A percentile compares a stretch with the other conserved stretches of the same genome.
phyloP scores from a whole-genome alignment of 2,329 filamentous ascomycete species.

The Botrytis paeoniae region DNA sequence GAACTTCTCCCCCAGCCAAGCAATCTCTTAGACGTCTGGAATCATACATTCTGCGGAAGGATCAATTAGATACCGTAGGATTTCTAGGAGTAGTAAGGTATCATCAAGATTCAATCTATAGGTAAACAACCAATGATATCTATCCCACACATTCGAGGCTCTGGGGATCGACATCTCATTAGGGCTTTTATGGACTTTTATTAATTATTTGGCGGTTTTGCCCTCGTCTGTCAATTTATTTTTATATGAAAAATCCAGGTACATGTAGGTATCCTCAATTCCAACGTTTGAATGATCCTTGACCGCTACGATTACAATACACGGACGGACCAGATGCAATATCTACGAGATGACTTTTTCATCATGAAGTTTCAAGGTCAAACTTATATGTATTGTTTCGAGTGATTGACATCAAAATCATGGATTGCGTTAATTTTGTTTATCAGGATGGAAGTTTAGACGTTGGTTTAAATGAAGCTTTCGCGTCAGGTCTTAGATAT shows the following conservation, averaged over 20 bases:
- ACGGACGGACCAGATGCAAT: background rate
- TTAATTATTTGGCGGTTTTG: background rate
- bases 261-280: background rate
- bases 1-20: background rate
- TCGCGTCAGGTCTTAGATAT: constrained; percentile 1
- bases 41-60: background rate
- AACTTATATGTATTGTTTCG: background rate
- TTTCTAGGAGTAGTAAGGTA: background rate
- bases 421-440: background rate
- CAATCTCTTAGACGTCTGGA: background rate
- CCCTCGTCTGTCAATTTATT: background rate
- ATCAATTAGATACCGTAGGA: background rate
- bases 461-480: background rate
- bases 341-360: background rate
- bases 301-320: background rate
- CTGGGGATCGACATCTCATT: background rate
- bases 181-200: background rate
- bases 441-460: background rate
- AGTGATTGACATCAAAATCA: background rate
- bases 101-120: background rate
- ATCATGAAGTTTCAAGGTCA: background rate
- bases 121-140: background rate
- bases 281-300: background rate
- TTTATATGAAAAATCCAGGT: background rate
- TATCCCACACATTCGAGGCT: background rate